Percentiles rank a stretch among this genome's conserved stretches.
Conservation (phyloP, 768 basidiomycete genomes). For the Termitomyces sp. region DNA sequence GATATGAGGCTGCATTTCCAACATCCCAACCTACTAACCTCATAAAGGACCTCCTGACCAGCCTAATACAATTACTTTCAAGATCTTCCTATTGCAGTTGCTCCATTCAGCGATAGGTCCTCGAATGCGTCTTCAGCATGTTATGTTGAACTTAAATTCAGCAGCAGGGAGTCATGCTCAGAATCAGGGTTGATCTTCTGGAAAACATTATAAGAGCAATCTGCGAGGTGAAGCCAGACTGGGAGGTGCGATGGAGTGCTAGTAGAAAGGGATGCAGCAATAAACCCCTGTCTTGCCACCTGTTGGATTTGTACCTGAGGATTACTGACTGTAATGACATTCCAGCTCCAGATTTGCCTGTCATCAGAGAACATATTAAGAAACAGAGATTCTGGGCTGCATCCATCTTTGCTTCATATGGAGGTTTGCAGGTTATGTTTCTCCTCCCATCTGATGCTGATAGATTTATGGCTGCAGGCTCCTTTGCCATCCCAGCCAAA, state of each 20-base stretch:
- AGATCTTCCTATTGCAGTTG: neutral
- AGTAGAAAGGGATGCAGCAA: neutral
- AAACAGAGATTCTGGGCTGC: neutral
- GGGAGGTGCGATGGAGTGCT: neutral
- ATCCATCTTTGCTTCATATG: no score
- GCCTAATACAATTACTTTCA: neutral
- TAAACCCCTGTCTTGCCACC: neutral
- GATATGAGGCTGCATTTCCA: no score
- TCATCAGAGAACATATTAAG: neutral
- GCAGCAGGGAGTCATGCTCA: no score
- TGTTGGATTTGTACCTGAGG: neutral
- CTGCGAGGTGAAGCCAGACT: neutral
- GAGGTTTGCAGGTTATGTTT: neutral
- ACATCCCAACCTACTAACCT: no score
- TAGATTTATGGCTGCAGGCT: no score
- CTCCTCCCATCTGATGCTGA: neutral
- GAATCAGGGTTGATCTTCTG: neutral
- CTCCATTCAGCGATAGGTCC: neutral
- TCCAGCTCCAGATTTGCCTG: neutral
- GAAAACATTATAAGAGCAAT: neutral
- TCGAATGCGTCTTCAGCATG: neutral
- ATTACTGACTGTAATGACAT: neutral
- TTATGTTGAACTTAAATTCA: neutral
- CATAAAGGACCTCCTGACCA: no score
- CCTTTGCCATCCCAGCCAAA: no score